phyloP scores from a whole-genome alignment of 495 filamentous ascomycete genomes.

The Haplographium delicatum region DNA sequence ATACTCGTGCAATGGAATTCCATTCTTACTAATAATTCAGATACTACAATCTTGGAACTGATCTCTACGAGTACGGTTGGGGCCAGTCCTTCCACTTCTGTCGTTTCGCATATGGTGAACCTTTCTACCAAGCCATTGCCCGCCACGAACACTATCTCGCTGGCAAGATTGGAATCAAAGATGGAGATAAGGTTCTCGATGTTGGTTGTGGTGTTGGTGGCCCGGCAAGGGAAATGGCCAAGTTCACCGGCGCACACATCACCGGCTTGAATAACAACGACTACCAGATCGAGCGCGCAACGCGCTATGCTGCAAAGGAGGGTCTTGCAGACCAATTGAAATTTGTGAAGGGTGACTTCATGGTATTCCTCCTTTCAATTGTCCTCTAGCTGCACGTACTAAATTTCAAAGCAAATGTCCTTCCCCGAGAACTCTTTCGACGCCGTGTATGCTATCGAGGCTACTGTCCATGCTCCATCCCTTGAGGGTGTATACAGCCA shows the following conservation, averaged over 20 bases:
- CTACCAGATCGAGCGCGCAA: conserved; percentile 96
- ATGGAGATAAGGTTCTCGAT: conserved; percentile 86
- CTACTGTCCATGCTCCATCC: conserved; percentile 90
- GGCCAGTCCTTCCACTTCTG: conserved; percentile 96
- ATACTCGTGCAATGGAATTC: conserved; percentile 28
- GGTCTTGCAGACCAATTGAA: conserved; percentile 75
- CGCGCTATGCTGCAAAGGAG: conserved; percentile 74
- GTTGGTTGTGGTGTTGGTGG: conserved; percentile 98
- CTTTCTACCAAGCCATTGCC: conserved; percentile 89
- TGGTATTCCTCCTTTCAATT: conserved; percentile 47
- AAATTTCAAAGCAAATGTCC: conserved; percentile 78
- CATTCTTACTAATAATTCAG: conserved; percentile 33
- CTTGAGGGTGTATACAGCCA: conserved; percentile 93
- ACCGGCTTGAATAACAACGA: conserved; percentile 99
- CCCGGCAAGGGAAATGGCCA: conserved; percentile 93
- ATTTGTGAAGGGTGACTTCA: conserved; percentile 97
- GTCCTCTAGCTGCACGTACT: conserved; percentile 1
- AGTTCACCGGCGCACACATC: conserved; percentile 87
- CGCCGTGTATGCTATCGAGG: conserved; percentile 96
- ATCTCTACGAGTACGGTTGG: conserved; percentile 98
- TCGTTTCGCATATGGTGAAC: conserved; percentile 83
- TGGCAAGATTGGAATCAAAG: conserved; percentile 77
- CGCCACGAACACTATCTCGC: conserved; percentile 99
- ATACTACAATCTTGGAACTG: conserved; percentile 98
- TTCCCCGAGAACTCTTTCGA: conserved; percentile 92